phyloP scores from a whole-genome alignment of 192 early-diverging fungal species.

The Polychytrium aggregatum region DNA sequence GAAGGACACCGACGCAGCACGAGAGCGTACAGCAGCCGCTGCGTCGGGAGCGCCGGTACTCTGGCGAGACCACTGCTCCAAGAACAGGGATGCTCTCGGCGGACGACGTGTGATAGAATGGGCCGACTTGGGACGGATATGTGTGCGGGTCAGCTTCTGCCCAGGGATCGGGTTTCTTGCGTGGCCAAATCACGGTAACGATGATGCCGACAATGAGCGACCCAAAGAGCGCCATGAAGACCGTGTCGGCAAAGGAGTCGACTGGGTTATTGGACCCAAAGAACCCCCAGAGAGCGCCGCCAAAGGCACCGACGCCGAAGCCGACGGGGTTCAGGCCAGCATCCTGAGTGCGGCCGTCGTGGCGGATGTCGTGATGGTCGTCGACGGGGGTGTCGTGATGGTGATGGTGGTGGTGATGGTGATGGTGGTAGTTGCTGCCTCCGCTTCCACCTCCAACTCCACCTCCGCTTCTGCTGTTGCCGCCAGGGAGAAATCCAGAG shows the following conservation, averaged over 20 bases:
- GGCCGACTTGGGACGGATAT: background rate
- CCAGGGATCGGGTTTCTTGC: background rate
- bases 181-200: background rate
- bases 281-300: slow-evolving; percentile 10
- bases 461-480: background rate
- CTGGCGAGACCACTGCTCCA: background rate
- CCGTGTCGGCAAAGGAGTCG: background rate
- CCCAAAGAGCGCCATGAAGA: background rate
- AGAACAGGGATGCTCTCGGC: background rate
- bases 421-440: background rate
- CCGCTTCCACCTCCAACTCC: background rate
- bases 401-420: background rate
- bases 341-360: no score
- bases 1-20: slow-evolving; percentile 7
- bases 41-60: background rate
- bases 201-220: background rate
- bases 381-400: background rate
- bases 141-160: background rate
- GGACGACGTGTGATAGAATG: background rate
- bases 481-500: background rate
- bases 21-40: slow-evolving; percentile 2
- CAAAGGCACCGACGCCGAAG: slow-evolving; percentile 7
- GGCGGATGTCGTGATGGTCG: no score
- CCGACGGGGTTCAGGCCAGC: no score
- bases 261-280: background rate